Conservation (phyloP, 805 yeast species). For the Teunomyces funiuensis region DNA sequence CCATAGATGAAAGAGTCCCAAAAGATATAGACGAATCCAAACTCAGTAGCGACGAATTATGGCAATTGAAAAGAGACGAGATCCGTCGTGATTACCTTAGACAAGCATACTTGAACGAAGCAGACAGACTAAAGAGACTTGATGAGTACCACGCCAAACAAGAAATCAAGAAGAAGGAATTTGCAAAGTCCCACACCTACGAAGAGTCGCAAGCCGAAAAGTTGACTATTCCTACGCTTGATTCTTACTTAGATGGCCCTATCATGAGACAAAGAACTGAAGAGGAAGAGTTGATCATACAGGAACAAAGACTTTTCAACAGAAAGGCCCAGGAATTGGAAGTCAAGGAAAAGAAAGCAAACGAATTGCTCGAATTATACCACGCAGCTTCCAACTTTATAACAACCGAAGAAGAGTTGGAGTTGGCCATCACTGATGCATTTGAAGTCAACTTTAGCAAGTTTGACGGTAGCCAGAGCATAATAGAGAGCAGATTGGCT, state of each 20-base stretch:
- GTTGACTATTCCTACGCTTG: slow-evolving; percentile 80
- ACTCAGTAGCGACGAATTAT: slow-evolving; percentile 37
- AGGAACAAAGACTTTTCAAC: slow-evolving; percentile 65
- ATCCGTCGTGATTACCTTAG: slow-evolving; percentile 71
- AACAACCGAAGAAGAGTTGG: slow-evolving; percentile 67
- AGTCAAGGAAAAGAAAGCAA: slow-evolving; percentile 53
- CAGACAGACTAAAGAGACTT: slow-evolving; percentile 43
- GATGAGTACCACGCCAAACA: slow-evolving; percentile 28
- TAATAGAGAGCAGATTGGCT: slow-evolving; percentile 36
- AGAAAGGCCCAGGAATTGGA: slow-evolving; percentile 55
- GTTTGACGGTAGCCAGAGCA: slow-evolving; percentile 33
- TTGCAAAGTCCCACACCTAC: slow-evolving; percentile 27
- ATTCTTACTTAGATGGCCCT: slow-evolving; percentile 63
- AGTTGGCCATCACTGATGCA: slow-evolving; percentile 56
- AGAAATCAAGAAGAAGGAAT: slow-evolving; percentile 26
- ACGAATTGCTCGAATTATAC: slow-evolving; percentile 64
- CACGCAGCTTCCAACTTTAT: slow-evolving; percentile 69
- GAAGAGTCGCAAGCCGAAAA: slow-evolving; percentile 54
- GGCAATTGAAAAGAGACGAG: slow-evolving; percentile 54
- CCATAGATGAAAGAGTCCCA: slow-evolving; percentile 48
- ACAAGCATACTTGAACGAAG: slow-evolving; percentile 60
- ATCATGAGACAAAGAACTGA: slow-evolving; percentile 69
- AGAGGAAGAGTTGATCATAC: slow-evolving; percentile 60
- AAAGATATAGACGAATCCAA: slow-evolving; percentile 31
- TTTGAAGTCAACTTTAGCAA: slow-evolving; percentile 43